Evolutionary conservation across 805 yeast genomes (phyloP), one percentile per base, ranked within the genome.

Genomic region (Ogataea parapolymorpha): DNA sequence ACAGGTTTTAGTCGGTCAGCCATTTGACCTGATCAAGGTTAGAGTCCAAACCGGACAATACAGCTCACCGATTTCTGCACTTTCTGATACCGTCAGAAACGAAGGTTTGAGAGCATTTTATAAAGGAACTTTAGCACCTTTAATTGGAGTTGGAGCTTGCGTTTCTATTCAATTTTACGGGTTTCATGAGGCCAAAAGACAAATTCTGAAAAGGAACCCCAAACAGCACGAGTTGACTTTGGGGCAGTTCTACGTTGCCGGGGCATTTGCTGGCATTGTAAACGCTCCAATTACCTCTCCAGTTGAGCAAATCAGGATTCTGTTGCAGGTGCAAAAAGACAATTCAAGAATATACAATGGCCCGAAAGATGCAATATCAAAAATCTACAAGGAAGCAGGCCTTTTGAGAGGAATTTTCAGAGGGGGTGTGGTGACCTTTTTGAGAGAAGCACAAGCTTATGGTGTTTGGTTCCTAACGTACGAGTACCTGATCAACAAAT

Each of bases 391-490:
- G 4, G 38, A 56, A 1, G 52, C 69, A 17, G 86, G 87, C 4
- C 40, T 58, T 13, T 36, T 25, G 5, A 45, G 42, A 7, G 85
- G 84, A 1, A 48, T 81, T 4, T 79, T 68, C 50, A 62, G 87
- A 40, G 87, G 87, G 0, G 61, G 66, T 13, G 50, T 63, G 3
- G 71, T 81, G 42, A 81, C 87, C 0, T 51, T 76, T 1, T 32
- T 75, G 10, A 65, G 87, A 44, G 87, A 81, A 52, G 62, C 73
- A n/a, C 87, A 81, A 58, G 85, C 87, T 0, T 82, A 82, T 53
- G 89, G 89, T 6, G 76, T 80, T 12, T 82, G 89, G 89, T 82
- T 82, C 51, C 61, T 79, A 44, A 68, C 85, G 1, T 82, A 78
- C 54, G 89, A 82, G 56, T 67, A 62, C 33, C 61, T 81, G 41